Base-by-base conservation (phyloP, 495 filamentous ascomycete genomes). In the Rostrohypoxylon terebratum region DNA sequence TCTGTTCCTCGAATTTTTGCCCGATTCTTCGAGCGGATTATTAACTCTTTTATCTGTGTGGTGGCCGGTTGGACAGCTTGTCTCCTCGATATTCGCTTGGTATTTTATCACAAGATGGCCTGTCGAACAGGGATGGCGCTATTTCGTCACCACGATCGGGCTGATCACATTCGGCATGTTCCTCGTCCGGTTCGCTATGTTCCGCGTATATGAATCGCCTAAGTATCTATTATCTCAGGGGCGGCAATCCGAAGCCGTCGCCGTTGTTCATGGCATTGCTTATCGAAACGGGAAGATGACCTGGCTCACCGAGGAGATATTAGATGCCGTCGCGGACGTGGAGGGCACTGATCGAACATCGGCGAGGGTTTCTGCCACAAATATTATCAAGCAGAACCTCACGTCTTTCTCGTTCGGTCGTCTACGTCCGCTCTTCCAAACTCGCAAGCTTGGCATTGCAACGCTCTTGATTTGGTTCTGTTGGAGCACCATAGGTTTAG, bases 201-300 rank as follows among this genome's bases (percentile, higher is more conserved):
- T 96, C 80, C 89, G 92, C 66, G 85, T 96, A 18, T 93, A 90
- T 78, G 93, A 96, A 75, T 93, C 91, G 2, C 93, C 93, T 21
- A 96, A 96, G 75, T 95, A 85, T 72, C 80, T 94, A n/a, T 86
- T 95, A 16, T 89, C 89, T 1, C 82, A 86, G n/a, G 92, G 91
- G 13, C 88, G 91, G 11, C 90, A 94, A 75, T 83, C 87, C 4
- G 89, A 93, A 69, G 93, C 92, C 7, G 92, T 94, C 11, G 89
- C 88, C 11, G 89, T 92, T 9, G 87, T 94, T 2, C 90, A 93
- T 44, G 91, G 92, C 47, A 90, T 94, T 50, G 93, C 92, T 0
- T 83, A 82, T 59, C 83, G 88, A 10, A 96, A 96, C 74, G 82
- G 83, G 10, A 89, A 85, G 38, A 88, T 86, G 16, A 91, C 90